Evolutionary conservation across 2,329 filamentous ascomycete species (phyloP), one percentile per base, ranked within the genome.

Genomic region (Xylariaceae sp.): DNA sequence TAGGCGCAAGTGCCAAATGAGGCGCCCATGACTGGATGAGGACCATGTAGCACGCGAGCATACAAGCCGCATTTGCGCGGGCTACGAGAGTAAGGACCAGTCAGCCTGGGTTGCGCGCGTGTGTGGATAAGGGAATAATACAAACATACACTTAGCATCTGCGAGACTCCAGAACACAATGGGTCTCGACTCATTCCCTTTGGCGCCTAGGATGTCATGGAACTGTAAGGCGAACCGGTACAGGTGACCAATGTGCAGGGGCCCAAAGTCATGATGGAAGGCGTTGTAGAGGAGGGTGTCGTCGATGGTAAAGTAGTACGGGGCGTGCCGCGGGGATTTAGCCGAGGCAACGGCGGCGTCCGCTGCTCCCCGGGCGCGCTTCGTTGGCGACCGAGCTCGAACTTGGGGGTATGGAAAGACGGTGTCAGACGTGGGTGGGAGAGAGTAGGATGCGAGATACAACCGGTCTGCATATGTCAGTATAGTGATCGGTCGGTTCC

Each of bases 21-120:
- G 92, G 92, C 32, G 92, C 87, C 92, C 92, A 98, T 29, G 86
- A 87, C 67, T 98, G 92, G 54, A 98, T 95, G 50, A 98, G 69
- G 30, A 98, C 89, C 89, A 98, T 97, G 69, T 98, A 98, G 69
- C 88, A 95, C 38, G 92, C 90, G 31, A 98, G 78, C 57, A 98
- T 76, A 61, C 89, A 96, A 18, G 92, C 88, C 33, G 92, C 88
- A 65, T 98, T 98, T 50, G 86, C 86, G 60, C 92, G 83, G 62
- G 84, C 85, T 89, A n/a, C 23, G n/a, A 26, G 26, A 9, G 12
- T 35, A 27, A 11, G 23, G 11, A 48, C 56, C 48, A 58, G 65
- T 29, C 17, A 17, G 45, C 50, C 17, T n/a, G 44, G 16, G 7
- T 18, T 43, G 17, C 16, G 16, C 3, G 8, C 9, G 13, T 9